phyloP scores from a whole-genome alignment of 1,139 yeast species.

The Suhomyces yuchorum region DNA sequence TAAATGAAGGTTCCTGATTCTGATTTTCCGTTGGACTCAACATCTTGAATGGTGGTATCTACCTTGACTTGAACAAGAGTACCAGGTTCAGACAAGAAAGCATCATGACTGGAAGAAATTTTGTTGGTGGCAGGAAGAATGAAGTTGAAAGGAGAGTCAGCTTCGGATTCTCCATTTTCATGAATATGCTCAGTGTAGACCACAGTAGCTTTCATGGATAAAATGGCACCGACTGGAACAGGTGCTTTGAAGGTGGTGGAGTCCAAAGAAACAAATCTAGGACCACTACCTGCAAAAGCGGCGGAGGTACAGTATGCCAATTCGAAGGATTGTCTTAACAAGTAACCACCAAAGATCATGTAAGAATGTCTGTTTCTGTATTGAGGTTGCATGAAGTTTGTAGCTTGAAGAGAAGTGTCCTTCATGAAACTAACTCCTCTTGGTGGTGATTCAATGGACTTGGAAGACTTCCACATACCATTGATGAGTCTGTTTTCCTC shows the following conservation, averaged over 20 bases:
- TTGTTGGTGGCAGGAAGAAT: slow-evolving; percentile 59
- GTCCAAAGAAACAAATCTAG: slow-evolving; percentile 86
- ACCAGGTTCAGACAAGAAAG: slow-evolving; percentile 76
- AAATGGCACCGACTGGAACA: slow-evolving; percentile 90
- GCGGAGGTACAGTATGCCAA: slow-evolving; percentile 92
- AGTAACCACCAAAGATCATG: slow-evolving; percentile 93
- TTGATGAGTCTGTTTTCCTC: slow-evolving; percentile 75
- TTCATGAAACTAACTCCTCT: slow-evolving; percentile 63
- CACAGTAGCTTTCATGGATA: slow-evolving; percentile 77
- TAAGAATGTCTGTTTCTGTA: slow-evolving; percentile 91
- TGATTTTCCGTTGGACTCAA: slow-evolving; percentile 49
- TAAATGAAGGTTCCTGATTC: slow-evolving; percentile 83
- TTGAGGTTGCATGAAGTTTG: slow-evolving; percentile 93
- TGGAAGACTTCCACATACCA: slow-evolving; percentile 70
- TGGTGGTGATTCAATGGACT: slow-evolving; percentile 35
- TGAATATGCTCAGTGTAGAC: slow-evolving; percentile 80
- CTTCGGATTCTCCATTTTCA: slow-evolving; percentile 35
- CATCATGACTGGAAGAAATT: slow-evolving; percentile 53
- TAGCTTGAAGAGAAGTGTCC: slow-evolving; percentile 68
- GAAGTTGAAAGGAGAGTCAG: slow-evolving; percentile 49
- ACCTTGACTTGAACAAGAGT: slow-evolving; percentile 87
- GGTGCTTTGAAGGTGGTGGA: slow-evolving; percentile 91
- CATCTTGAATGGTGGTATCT: slow-evolving; percentile 71
- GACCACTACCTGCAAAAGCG: slow-evolving; percentile 78
- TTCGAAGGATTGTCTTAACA: slow-evolving; percentile 89